Conservation (phyloP, 805 yeast species). For the Kuraishia hungarica region DNA sequence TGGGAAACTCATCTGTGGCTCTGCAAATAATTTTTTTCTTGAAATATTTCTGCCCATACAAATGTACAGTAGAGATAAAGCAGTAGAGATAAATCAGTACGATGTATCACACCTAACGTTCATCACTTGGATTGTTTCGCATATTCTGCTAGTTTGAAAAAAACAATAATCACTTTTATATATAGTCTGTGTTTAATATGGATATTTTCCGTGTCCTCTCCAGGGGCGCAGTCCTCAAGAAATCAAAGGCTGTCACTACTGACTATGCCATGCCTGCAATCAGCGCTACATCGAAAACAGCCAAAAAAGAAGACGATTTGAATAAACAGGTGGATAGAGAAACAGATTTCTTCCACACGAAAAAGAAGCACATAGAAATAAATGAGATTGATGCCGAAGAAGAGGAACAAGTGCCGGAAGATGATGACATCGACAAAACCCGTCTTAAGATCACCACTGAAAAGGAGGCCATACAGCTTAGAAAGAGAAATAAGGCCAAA, state of each 20-base stretch:
- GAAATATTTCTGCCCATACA: background rate
- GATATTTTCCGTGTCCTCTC: slow-evolving; percentile 82
- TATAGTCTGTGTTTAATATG: slow-evolving; percentile 42
- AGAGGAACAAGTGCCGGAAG: slow-evolving; percentile 14
- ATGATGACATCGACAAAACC: slow-evolving; percentile 20
- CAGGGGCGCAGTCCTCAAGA: slow-evolving; percentile 77
- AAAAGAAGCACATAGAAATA: slow-evolving; percentile 21
- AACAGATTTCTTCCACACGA: slow-evolving; percentile 74
- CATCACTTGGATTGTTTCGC: no score
- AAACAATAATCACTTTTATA: background rate
- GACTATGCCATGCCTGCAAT: slow-evolving; percentile 29
- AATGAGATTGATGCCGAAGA: slow-evolving; percentile 19
- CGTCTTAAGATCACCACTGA: slow-evolving; percentile 35
- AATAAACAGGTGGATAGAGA: slow-evolving; percentile 56
- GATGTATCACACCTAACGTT: no score
- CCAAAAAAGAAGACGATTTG: slow-evolving; percentile 28
- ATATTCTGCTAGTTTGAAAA: no score
- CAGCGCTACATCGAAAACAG: slow-evolving; percentile 11
- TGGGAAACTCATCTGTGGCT: background rate
- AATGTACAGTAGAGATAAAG: no score
- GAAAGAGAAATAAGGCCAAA: slow-evolving; percentile 57
- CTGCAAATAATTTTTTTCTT: background rate
- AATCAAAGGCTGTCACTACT: slow-evolving; percentile 35
- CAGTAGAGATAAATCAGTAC: no score
- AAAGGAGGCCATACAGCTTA: slow-evolving; percentile 51